These are phyloP conservation scores for Omphalotus olearius DNA, from an alignment of 1,284 basidiomycete species.

Conservation along the genomic window DNA sequence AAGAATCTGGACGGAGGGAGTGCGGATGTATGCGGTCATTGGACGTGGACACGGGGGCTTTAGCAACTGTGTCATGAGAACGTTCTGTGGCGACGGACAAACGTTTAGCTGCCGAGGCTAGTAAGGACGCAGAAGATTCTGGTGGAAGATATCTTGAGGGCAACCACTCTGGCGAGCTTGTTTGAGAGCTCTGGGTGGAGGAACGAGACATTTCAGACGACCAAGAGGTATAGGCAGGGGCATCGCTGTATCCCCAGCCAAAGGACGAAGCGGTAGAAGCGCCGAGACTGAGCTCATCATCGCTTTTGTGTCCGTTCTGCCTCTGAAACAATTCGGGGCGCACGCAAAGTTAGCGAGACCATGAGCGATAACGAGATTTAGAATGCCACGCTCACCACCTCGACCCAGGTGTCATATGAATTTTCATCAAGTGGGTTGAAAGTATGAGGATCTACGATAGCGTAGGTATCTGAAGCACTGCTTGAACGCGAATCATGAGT, in stretches of 20 bases:
- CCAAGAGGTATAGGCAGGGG: slow-evolving; percentile 12
- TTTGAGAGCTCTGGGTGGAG: slow-evolving; percentile 15
- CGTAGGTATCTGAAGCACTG: slow-evolving; percentile 10
- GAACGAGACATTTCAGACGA: slow-evolving; percentile 15
- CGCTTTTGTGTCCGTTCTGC: slow-evolving; percentile 7
- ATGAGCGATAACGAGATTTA: not conserved
- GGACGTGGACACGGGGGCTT: not conserved
- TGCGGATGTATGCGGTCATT: not conserved
- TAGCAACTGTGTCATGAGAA: not conserved
- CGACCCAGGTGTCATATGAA: slow-evolving; percentile 10
- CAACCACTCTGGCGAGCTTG: slow-evolving; percentile 11
- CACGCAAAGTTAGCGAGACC: not conserved
- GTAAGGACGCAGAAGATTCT: slow-evolving; percentile 5
- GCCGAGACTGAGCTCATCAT: slow-evolving; percentile 11
- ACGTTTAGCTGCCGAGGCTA: slow-evolving; percentile 4
- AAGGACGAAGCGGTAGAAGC: slow-evolving; percentile 8
- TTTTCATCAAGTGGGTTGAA: slow-evolving; percentile 4
- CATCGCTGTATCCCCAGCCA: not conserved
- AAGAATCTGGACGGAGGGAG: not conserved
- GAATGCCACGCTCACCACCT: slow-evolving; percentile 9
- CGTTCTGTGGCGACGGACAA: not conserved
- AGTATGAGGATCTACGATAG: slow-evolving; percentile 12
- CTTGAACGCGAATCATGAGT: slow-evolving; percentile 4
- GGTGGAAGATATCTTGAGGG: slow-evolving; percentile 6
- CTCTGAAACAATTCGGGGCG: not conserved